Evolutionary conservation across 1,139 yeast genomes (phyloP).

Genomic region (Kodamaea plutei): DNA sequence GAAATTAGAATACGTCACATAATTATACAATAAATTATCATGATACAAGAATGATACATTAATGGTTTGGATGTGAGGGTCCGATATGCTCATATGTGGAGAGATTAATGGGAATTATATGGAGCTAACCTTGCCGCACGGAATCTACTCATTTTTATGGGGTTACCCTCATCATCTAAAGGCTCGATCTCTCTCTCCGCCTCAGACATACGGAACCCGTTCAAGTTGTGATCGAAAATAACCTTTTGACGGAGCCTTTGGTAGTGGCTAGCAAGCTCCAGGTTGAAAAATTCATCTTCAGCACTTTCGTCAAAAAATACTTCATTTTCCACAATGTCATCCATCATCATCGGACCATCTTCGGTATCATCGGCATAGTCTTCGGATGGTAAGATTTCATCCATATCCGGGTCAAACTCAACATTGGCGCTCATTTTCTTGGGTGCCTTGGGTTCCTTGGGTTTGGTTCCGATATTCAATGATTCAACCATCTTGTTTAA

Average conservation of each 20-base stretch:
- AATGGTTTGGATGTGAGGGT: too few relatives aligned
- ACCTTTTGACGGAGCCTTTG: constrained; percentile 53
- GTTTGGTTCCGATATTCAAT: constrained; percentile 17
- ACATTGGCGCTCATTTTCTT: constrained; percentile 10
- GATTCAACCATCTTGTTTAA: constrained; percentile 48
- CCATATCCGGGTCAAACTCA: constrained; percentile 16
- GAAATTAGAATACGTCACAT: too few relatives aligned
- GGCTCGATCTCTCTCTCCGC: constrained; percentile 63
- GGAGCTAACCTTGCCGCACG: constrained; percentile 31
- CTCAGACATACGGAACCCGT: constrained; percentile 45
- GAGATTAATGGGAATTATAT: too few relatives aligned
- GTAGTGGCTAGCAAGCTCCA: constrained; percentile 52
- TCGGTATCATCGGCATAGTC: constrained; percentile 30
- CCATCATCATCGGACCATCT: constrained; percentile 33
- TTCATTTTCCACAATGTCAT: constrained; percentile 35
- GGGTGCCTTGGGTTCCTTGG: not conserved
- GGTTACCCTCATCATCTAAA: constrained; percentile 63
- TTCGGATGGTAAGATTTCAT: constrained; percentile 20
- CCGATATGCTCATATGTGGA: too few relatives aligned
- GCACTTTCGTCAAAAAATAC: constrained; percentile 22
- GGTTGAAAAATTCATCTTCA: constrained; percentile 29
- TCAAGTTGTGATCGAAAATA: constrained; percentile 34
- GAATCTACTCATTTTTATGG: constrained; percentile 60
- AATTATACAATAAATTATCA: too few relatives aligned
- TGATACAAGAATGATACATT: too few relatives aligned